phyloP scores from a whole-genome alignment of 192 early-diverging fungal species.

The Linnemannia exigua region DNA sequence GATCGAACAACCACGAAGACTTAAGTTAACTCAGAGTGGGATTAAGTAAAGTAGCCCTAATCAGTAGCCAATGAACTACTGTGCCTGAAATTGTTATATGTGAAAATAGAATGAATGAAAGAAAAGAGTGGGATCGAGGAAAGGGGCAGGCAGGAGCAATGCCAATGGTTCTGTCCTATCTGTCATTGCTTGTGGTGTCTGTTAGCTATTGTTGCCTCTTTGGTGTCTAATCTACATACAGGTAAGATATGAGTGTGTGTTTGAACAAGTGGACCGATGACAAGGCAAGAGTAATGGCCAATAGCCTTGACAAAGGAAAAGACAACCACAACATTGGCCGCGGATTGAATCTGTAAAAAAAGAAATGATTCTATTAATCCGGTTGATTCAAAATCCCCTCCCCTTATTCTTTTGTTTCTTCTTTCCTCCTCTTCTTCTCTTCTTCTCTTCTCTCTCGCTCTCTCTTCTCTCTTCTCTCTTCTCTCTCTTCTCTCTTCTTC shows the following conservation, averaged over 20 bases:
- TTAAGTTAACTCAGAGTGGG: background rate
- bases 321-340: background rate
- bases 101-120: too few relatives aligned
- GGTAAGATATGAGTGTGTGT: too few relatives aligned
- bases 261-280: too few relatives aligned
- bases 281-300: too few relatives aligned
- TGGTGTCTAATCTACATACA: too few relatives aligned
- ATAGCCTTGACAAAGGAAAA: background rate
- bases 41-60: background rate
- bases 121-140: too few relatives aligned
- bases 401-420: background rate
- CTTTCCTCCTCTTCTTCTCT: background rate
- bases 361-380: background rate
- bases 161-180: background rate
- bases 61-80: background rate
- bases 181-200: background rate
- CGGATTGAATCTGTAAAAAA: background rate
- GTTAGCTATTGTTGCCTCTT: background rate
- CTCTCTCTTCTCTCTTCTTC: background rate
- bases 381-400: background rate
- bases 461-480: background rate
- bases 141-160: too few relatives aligned
- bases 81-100: background rate
- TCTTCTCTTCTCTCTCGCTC: constrained; percentile 3
- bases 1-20: background rate